phyloP scores from a whole-genome alignment of 2,329 filamentous ascomycete genomes.

The Biscogniauxia mediterranea region DNA sequence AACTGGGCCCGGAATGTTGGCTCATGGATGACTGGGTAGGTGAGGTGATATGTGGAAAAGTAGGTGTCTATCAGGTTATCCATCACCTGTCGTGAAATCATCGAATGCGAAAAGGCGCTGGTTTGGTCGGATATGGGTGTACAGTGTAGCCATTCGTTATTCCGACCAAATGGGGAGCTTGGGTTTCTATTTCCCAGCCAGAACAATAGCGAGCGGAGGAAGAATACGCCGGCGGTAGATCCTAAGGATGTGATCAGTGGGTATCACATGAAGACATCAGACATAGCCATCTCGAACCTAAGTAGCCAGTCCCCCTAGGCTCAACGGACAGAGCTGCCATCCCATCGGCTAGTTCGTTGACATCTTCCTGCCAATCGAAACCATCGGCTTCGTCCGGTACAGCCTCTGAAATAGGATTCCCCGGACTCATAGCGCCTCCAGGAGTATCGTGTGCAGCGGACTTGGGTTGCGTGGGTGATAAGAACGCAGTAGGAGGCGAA shows the following conservation, averaged over 20 bases:
- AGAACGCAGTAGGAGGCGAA: background rate
- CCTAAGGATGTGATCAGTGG: background rate
- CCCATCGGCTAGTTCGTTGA: constrained; percentile 9
- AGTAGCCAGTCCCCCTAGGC: constrained; percentile 8
- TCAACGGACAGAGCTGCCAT: constrained; percentile 12
- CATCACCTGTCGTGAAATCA: background rate
- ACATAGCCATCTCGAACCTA: constrained; percentile 2
- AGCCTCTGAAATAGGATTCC: constrained; percentile 1
- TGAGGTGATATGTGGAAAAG: constrained; percentile 42
- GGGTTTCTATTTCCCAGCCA: background rate
- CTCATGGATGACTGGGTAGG: constrained; percentile 44
- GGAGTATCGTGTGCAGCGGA: background rate
- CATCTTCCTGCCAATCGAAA: constrained; percentile 6
- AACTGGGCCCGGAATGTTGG: constrained; percentile 19
- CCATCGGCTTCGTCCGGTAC: constrained; percentile 4
- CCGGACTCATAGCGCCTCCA: background rate
- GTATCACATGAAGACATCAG: background rate
- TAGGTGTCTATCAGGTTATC: constrained; percentile 39
- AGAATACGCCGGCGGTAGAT: constrained; percentile 1
- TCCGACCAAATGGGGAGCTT: background rate
- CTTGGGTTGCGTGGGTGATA: background rate
- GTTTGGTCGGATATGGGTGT: background rate
- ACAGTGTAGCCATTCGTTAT: background rate
- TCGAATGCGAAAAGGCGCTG: constrained; percentile 3
- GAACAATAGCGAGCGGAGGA: constrained; percentile 1